Conservation (phyloP, 2,329 filamentous ascomycete species). For the Pleoardoris graminearum region DNA sequence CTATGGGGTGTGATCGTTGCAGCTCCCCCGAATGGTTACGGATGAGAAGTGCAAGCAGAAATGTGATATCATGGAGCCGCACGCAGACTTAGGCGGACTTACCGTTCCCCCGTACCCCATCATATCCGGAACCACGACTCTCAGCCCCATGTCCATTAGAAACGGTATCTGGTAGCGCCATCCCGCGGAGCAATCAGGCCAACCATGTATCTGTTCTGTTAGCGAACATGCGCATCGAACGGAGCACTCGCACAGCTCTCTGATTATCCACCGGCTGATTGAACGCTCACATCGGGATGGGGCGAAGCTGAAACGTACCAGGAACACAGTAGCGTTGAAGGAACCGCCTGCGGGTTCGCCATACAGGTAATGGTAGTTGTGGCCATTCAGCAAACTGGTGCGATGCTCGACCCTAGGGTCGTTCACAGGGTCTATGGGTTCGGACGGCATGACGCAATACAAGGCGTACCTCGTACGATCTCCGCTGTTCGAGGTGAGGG, state of each 20-base stretch:
- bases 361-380: constrained; percentile 68
- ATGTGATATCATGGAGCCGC: constrained; percentile 19
- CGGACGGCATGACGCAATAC: constrained; percentile 53
- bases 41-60: background rate
- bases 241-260: background rate
- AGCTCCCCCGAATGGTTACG: background rate
- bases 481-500: too few relatives aligned
- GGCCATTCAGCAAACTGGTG: constrained; percentile 66
- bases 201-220: constrained; percentile 67
- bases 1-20: constrained; percentile 1
- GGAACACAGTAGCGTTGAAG: constrained; percentile 58
- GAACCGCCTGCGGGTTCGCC: constrained; percentile 50
- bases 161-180: constrained; percentile 89
- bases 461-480: constrained; percentile 10
- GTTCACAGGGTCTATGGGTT: constrained; percentile 64
- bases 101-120: constrained; percentile 82
- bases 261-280: constrained; percentile 24
- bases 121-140: constrained; percentile 83
- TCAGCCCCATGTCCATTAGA: constrained; percentile 70
- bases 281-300: constrained; percentile 11
- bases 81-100: constrained; percentile 13
- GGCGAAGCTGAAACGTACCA: constrained; percentile 45
- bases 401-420: constrained; percentile 70
- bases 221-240: constrained; percentile 5
- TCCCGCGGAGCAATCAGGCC: constrained; percentile 78